Percentiles rank a stretch among this genome's conserved stretches.
Conservation (phyloP, 371 early-diverging fungal species). For the Mortierella sp. region DNA sequence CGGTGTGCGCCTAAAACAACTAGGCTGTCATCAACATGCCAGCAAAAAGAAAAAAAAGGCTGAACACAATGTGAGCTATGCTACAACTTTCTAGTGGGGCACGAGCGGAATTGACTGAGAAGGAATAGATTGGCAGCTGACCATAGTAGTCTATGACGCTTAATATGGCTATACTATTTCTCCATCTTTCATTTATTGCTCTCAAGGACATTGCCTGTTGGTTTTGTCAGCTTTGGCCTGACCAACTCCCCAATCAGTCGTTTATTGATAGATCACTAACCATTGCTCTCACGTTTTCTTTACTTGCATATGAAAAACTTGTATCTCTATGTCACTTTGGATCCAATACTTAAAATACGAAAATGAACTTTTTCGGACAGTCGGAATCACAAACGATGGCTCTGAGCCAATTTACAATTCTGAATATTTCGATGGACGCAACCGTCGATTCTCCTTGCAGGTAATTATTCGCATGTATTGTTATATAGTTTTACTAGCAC, state of each 20-base stretch:
- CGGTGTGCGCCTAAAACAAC: no score
- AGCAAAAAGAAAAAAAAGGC: not conserved
- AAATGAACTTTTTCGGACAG: constrained; percentile 4
- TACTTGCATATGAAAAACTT: not conserved
- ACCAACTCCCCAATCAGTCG: not conserved
- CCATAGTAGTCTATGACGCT: not conserved
- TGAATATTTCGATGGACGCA: constrained; percentile 68
- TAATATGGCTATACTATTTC: constrained; percentile 1
- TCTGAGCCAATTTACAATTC: constrained; percentile 53
- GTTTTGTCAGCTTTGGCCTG: not conserved
- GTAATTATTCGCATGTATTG: constrained; percentile 13
- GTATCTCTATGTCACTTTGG: not conserved
- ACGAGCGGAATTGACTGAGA: not conserved
- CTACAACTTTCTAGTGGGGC: not conserved
- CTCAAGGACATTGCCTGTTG: not conserved
- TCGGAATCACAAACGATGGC: constrained; percentile 55
- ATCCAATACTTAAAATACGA: not conserved
- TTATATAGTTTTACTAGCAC: no score
- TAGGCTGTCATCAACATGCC: no score
- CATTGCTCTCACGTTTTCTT: constrained; percentile 10
- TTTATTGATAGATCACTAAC: constrained; percentile 1
- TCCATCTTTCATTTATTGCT: constrained; percentile 1
- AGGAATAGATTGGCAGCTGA: constrained; percentile 6
- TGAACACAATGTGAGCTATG: not conserved
- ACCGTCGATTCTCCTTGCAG: constrained; percentile 69